Base-by-base conservation (phyloP, 768 basidiomycete species). In the Kwoniella bestiolae region DNA sequence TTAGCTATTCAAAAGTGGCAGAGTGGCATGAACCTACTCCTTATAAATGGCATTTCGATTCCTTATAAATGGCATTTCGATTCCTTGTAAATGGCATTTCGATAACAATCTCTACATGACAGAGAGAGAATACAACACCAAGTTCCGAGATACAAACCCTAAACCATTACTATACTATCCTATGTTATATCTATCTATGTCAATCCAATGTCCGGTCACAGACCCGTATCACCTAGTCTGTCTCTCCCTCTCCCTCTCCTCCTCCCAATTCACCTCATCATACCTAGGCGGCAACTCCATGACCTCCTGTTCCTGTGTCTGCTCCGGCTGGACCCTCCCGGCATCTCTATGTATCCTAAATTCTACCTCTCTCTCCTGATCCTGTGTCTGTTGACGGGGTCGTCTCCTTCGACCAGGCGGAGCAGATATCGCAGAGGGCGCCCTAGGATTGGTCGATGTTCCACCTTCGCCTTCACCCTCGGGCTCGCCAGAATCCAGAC, bases 271-370 rank as follows among this genome's bases (percentile, higher is more conserved):
- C 45, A 78, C 35, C 57, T 78, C 74, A 26, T 78, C 76, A 52
- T 78, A 78, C 56, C 76, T 61, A 12, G 76, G 76, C 26, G 76
- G 76, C 21, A 78, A 58, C 41, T 78, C 76, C 45, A 75, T 25
- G 18, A 69, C 70, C 7, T 60, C 28, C 21, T 9, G 28, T 4
- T 45, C 50, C 6, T n/a, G 29, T 25, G 25, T 23, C 21, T 29
- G 28, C 7, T 16, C 16, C 35, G 65, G 55, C n/a, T 34, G 21
- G 2, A 75, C 64, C 26, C 71, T 46, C 5, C 76, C 76, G 9
- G 68, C 76, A 66, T 78, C 76, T 11, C 69, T 49, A 63, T 78
- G 76, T 3, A 78, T 69, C 28, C 75, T 63, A 50, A 74, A 76
- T 38, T 73, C 69, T 51, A 66, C 59, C 58, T 78, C 76, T 29